Evolutionary conservation across 1,284 basidiomycete genomes (phyloP).

Genomic region (Microbotryomycetes sp.): DNA sequence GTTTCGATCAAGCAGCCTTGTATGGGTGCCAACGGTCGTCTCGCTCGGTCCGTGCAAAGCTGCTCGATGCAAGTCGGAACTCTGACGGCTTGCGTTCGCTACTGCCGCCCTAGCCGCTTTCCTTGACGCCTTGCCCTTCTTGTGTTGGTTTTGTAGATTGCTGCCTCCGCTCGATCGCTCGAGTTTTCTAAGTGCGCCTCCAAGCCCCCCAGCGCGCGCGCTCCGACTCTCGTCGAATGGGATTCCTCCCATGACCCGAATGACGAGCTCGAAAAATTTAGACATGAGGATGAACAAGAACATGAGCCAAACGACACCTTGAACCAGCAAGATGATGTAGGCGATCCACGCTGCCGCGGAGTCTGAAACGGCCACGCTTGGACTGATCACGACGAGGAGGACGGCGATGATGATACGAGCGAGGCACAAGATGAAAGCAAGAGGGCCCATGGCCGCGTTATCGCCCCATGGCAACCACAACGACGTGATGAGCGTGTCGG

Average conservation of each 20-base stretch:
- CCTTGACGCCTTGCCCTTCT: not conserved
- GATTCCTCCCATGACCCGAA: conserved; percentile 69
- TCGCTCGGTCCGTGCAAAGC: conserved; percentile 7
- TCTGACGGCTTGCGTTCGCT: conserved; percentile 10
- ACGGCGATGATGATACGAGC: conserved; percentile 82
- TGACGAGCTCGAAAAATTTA: conserved; percentile 73
- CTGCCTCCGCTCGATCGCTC: conserved; percentile 52
- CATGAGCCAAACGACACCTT: conserved; percentile 74
- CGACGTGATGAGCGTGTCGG: conserved; percentile 64
- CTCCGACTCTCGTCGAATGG: conserved; percentile 78
- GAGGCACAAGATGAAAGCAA: conserved; percentile 85
- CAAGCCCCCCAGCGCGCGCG: conserved; percentile 69
- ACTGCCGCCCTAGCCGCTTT: not conserved
- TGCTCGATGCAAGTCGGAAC: conserved; percentile 7
- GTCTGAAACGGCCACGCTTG: conserved; percentile 67
- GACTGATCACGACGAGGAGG: conserved; percentile 76
- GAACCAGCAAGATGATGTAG: conserved; percentile 80
- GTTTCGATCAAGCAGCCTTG: conserved; percentile 11
- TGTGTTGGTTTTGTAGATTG: not conserved
- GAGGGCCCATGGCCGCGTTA: conserved; percentile 89
- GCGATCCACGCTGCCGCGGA: conserved; percentile 82
- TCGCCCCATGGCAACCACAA: conserved; percentile 61
- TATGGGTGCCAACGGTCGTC: conserved; percentile 10
- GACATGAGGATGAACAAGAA: conserved; percentile 70
- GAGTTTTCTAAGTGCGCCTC: conserved; percentile 56